Percentiles rank a stretch among this genome's conserved stretches.
phyloP scores from a whole-genome alignment of 495 filamentous ascomycete species.

The Aspergillus homomorphus region DNA sequence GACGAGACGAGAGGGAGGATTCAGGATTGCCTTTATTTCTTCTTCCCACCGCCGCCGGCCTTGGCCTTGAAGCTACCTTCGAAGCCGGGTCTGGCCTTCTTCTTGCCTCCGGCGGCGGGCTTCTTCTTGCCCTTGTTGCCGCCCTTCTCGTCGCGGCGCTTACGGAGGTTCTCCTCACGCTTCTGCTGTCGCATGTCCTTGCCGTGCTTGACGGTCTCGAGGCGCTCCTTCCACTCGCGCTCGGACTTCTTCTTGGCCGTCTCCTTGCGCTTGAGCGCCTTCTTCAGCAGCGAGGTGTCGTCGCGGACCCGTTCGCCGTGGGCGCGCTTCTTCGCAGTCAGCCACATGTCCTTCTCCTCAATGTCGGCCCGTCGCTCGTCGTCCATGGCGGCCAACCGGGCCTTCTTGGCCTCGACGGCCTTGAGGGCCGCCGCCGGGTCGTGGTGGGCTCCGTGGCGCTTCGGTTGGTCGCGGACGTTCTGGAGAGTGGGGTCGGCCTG shows the following conservation, averaged over 20 bases:
- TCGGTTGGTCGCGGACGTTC: conserved; percentile 55
- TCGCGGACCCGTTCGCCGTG: conserved; percentile 90
- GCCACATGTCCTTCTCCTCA: conserved; percentile 89
- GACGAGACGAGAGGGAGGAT: neutral
- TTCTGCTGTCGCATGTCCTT: conserved; percentile 81
- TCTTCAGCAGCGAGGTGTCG: conserved; percentile 84
- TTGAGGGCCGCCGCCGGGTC: conserved; percentile 75
- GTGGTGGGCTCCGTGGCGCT: conserved; percentile 65
- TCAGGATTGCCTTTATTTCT: conserved; percentile 34
- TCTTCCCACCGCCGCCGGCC: conserved; percentile 34
- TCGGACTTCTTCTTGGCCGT: conserved; percentile 84
- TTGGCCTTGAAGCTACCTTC: conserved; percentile 83
- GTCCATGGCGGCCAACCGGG: conserved; percentile 65
- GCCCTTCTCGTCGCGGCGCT: conserved; percentile 72
- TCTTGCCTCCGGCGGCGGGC: conserved; percentile 46
- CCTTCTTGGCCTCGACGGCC: conserved; percentile 68
- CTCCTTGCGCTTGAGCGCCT: conserved; percentile 91
- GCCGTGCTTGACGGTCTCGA: conserved; percentile 69
- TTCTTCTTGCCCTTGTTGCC: conserved; percentile 57
- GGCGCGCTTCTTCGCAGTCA: conserved; percentile 83
- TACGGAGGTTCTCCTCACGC: conserved; percentile 81
- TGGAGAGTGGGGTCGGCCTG: conserved; percentile 64
- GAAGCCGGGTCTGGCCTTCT: conserved; percentile 73
- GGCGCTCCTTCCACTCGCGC: conserved; percentile 82
- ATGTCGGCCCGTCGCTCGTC: conserved; percentile 77